Percentiles rank a stretch among this genome's conserved stretches.
Conservation (phyloP, 495 filamentous ascomycete genomes). For the Xylaria palmicola region DNA sequence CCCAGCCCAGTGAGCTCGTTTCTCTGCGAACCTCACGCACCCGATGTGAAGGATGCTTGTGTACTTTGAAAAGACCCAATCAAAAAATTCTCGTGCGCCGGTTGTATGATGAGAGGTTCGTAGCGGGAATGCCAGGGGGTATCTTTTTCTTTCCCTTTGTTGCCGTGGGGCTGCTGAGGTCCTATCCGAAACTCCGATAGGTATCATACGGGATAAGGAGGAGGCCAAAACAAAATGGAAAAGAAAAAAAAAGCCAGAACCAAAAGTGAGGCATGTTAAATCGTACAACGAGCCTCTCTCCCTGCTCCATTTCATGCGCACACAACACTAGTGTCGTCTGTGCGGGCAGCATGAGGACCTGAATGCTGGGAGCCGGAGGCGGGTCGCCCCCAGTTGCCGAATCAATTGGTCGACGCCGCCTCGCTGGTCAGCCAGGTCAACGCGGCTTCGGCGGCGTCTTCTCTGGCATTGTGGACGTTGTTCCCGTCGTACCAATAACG, state of each 20-base stretch:
- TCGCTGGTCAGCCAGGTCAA: slow-evolving; percentile 48
- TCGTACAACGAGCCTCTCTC: slow-evolving; percentile 13
- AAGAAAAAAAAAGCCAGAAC: slow-evolving; percentile 18
- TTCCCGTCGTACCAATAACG: slow-evolving; percentile 92
- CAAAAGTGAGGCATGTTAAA: slow-evolving; percentile 13
- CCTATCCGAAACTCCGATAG: slow-evolving; percentile 35
- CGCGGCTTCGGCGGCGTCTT: slow-evolving; percentile 83
- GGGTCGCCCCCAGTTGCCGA: not conserved
- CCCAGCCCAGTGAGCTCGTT: not conserved
- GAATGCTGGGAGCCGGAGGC: too few species aligned
- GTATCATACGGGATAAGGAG: slow-evolving; percentile 32
- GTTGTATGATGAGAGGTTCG: slow-evolving; percentile 11
- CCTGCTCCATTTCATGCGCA: not conserved
- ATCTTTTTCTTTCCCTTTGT: slow-evolving; percentile 21
- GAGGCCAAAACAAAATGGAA: slow-evolving; percentile 15
- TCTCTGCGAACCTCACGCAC: not conserved
- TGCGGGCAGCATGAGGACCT: not conserved
- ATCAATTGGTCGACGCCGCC: slow-evolving; percentile 4
- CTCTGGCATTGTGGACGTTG: slow-evolving; percentile 80
- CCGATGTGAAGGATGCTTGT: slow-evolving; percentile 11
- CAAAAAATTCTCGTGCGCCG: slow-evolving; percentile 17
- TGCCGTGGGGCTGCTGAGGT: slow-evolving; percentile 33
- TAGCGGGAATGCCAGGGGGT: slow-evolving; percentile 6
- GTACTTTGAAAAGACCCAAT: slow-evolving; percentile 14
- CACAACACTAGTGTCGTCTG: slow-evolving; percentile 18